Conservation (phyloP, 1,139 yeast species). For the Arxiozyma bovina region DNA sequence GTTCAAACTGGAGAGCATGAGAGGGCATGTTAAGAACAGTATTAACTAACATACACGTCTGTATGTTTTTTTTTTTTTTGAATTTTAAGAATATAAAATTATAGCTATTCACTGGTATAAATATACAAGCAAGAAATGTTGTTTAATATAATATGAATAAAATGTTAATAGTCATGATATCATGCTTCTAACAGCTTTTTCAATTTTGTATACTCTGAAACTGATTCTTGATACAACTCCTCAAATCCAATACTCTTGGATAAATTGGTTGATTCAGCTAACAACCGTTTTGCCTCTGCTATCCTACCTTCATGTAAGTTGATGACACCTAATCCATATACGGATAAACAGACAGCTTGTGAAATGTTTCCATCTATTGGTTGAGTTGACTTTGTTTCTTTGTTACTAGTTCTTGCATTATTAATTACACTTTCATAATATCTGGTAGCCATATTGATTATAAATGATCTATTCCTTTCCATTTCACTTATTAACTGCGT, state of each 20-base stretch:
- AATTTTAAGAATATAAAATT: too few relatives aligned
- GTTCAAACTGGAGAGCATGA: too few relatives aligned
- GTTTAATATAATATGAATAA: too few relatives aligned
- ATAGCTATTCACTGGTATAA: too few relatives aligned
- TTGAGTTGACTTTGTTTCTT: not conserved
- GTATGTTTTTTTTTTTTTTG: too few relatives aligned
- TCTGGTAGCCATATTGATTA: constrained; percentile 34
- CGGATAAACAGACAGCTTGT: constrained; percentile 67
- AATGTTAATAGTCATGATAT: not conserved
- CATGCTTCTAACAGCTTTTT: not conserved
- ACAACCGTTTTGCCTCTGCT: constrained; percentile 44
- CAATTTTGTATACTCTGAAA: constrained; percentile 46
- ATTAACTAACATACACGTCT: too few relatives aligned
- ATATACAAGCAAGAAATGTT: not conserved
- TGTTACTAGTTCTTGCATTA: constrained; percentile 3
- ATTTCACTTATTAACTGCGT: constrained; percentile 11
- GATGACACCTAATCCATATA: constrained; percentile 79
- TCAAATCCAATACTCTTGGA: constrained; percentile 58
- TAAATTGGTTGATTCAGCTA: constrained; percentile 61
- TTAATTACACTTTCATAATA: constrained; percentile 45
- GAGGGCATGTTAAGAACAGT: too few relatives aligned
- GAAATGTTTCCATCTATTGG: constrained; percentile 36
- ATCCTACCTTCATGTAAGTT: constrained; percentile 43
- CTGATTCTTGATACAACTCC: constrained; percentile 55
- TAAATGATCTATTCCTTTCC: not conserved